phyloP scores from a whole-genome alignment of 176 grass and related monocot species.

The Canna indica region DNA sequence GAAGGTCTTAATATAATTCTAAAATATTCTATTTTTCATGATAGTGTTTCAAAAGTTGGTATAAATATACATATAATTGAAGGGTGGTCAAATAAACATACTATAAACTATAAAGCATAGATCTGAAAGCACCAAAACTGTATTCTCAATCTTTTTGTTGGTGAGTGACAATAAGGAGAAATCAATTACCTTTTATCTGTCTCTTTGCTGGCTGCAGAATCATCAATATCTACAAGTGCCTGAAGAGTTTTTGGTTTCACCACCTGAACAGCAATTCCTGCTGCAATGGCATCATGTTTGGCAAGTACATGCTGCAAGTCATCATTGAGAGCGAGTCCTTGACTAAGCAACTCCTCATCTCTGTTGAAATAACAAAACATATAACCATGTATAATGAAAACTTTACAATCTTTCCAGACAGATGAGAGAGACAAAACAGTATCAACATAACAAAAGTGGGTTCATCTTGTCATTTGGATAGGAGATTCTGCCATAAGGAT shows the following conservation, averaged over 20 bases:
- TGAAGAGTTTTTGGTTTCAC: constrained; percentile 74
- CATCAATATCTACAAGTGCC: constrained; percentile 77
- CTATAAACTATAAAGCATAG: not conserved
- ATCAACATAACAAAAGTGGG: not conserved
- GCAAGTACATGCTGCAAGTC: constrained; percentile 86
- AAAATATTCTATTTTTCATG: no score
- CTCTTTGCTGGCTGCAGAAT: constrained; percentile 30
- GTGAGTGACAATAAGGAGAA: constrained; percentile 3
- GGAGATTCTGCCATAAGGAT: not conserved
- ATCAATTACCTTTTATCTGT: constrained; percentile 29
- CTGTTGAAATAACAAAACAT: constrained; percentile 24
- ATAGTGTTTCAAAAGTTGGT: no score
- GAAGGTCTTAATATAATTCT: no score
- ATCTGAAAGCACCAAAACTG: not conserved
- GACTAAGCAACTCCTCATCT: constrained; percentile 84
- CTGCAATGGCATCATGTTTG: constrained; percentile 86
- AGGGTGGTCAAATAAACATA: not conserved
- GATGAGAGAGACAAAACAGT: not conserved
- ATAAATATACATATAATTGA: not conserved
- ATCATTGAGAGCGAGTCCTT: constrained; percentile 94
- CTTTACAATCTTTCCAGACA: not conserved
- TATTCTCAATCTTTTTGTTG: not conserved
- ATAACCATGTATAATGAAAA: not conserved
- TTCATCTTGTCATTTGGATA: not conserved
- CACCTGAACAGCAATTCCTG: constrained; percentile 83